Evolutionary conservation across 2,329 filamentous ascomycete genomes (phyloP).

Genomic region (Xylariales sp.): DNA sequence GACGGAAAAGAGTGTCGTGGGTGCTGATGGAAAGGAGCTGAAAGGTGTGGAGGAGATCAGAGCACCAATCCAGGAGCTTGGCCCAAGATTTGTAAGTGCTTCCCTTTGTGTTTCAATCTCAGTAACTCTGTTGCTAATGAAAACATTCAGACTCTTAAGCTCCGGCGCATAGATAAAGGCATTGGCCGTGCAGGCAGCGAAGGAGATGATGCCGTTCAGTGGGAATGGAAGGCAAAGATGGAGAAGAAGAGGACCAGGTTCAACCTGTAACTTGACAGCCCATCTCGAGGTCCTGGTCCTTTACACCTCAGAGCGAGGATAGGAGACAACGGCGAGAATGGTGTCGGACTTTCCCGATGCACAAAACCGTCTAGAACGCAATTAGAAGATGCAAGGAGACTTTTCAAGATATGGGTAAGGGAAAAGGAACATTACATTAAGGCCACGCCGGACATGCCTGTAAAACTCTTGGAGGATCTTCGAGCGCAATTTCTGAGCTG

Average conservation of each 20-base stretch:
- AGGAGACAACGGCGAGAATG: too few relatives aligned
- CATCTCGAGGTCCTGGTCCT: too few relatives aligned
- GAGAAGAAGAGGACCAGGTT: constrained; percentile 93
- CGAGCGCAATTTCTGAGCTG: too few relatives aligned
- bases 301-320: too few relatives aligned
- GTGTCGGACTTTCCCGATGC: too few relatives aligned
- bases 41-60: constrained; percentile 82
- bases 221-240: constrained; percentile 95
- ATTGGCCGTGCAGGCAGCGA: constrained; percentile 66
- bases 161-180: constrained; percentile 86
- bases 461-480: too few relatives aligned
- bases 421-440: too few relatives aligned
- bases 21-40: constrained; percentile 75
- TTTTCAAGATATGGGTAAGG: too few relatives aligned
- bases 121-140: background rate
- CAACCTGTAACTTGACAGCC: constrained; percentile 69
- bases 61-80: constrained; percentile 85
- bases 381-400: too few relatives aligned
- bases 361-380: too few relatives aligned
- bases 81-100: constrained; percentile 49
- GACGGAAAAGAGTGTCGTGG: constrained; percentile 82
- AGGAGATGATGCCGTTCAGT: constrained; percentile 74
- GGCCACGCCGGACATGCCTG: too few relatives aligned
- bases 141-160: constrained; percentile 61
- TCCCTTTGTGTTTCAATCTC: background rate